phyloP scores from a whole-genome alignment of 306 rosid genomes.

The Urtica urens region DNA sequence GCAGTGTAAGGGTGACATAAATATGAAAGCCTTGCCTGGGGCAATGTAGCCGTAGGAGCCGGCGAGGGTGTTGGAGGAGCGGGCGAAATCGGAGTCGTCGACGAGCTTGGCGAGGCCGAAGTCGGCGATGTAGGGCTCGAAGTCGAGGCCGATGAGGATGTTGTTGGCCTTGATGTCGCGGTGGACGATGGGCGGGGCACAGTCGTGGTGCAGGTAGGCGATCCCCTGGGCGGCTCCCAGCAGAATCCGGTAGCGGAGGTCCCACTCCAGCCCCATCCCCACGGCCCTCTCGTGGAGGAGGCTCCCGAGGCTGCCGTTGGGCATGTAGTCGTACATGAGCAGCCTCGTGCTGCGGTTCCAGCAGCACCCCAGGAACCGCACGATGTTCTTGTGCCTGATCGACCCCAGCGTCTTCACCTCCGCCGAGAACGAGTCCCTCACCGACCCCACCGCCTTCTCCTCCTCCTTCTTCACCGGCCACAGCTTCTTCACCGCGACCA shows the following conservation, averaged over 20 bases:
- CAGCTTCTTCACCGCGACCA: conserved; percentile 87
- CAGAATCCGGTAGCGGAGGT: conserved; percentile 67
- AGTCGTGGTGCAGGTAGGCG: conserved; percentile 91
- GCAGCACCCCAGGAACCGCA: conserved; percentile 74
- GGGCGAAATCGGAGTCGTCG: conserved; percentile 65
- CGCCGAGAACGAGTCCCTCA: conserved; percentile 69
- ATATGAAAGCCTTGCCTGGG: conserved; percentile 75
- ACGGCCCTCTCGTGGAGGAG: conserved; percentile 69
- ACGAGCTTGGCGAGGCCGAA: conserved; percentile 92
- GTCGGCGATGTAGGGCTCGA: conserved; percentile 90
- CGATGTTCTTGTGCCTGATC: conserved; percentile 90
- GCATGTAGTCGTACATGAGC: conserved; percentile 88
- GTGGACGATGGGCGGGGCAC: conserved; percentile 93
- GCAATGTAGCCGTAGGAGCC: conserved; percentile 99
- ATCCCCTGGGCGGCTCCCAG: conserved; percentile 89
- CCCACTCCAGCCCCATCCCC: conserved; percentile 87
- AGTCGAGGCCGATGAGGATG: conserved; percentile 89
- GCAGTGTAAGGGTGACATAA: too few species aligned
- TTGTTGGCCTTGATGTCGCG: conserved; percentile 94
- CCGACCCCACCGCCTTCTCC: conserved; percentile 53
- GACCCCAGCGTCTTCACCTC: conserved; percentile 81
- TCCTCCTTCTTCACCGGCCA: conserved; percentile 59
- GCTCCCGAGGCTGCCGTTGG: conserved; percentile 80
- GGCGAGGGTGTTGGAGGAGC: conserved; percentile 82
- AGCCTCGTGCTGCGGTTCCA: conserved; percentile 64